A percentile compares a stretch with the other conserved stretches of the same genome.
These are phyloP conservation scores for Talaromyces adpressus DNA, from an alignment of 495 filamentous ascomycete genomes.

Conservation along the genomic window DNA sequence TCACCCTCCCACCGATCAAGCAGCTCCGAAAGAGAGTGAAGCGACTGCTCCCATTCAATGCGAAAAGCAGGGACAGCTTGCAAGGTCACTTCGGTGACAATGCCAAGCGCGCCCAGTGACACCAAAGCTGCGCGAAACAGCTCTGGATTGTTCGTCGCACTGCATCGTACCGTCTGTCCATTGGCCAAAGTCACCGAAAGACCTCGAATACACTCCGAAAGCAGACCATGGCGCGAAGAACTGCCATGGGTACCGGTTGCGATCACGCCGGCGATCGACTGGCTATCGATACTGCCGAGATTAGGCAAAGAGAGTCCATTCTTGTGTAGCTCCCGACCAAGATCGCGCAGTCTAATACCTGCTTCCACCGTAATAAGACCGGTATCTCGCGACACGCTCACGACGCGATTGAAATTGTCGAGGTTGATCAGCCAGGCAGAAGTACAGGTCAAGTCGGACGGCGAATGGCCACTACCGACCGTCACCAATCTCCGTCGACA, in stretches of 20 bases:
- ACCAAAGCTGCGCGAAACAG: slow-evolving; percentile 86
- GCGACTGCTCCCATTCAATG: slow-evolving; percentile 76
- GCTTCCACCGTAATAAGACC: slow-evolving; percentile 69
- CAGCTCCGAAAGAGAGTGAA: slow-evolving; percentile 60
- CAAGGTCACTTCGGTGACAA: slow-evolving; percentile 83
- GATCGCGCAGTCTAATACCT: slow-evolving; percentile 70
- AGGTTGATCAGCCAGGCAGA: slow-evolving; percentile 93
- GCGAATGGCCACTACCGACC: slow-evolving; percentile 84
- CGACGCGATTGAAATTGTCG: slow-evolving; percentile 67
- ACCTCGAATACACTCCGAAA: slow-evolving; percentile 65
- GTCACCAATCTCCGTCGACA: slow-evolving; percentile 74
- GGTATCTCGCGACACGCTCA: slow-evolving; percentile 57
- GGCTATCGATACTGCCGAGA: slow-evolving; percentile 88
- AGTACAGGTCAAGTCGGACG: slow-evolving; percentile 87
- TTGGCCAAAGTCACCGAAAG: slow-evolving; percentile 79
- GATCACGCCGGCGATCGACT: slow-evolving; percentile 90
- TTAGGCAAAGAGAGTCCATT: slow-evolving; percentile 76
- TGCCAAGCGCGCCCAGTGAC: slow-evolving; percentile 82
- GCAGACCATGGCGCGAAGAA: slow-evolving; percentile 71
- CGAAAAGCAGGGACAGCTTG: slow-evolving; percentile 70
- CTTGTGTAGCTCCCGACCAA: slow-evolving; percentile 62
- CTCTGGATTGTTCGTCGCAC: slow-evolving; percentile 57
- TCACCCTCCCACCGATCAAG: slow-evolving; percentile 63
- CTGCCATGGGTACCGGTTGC: slow-evolving; percentile 90
- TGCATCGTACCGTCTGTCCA: slow-evolving; percentile 69